A percentile compares a stretch with the other conserved stretches of the same genome.
phyloP scores from a whole-genome alignment of 768 basidiomycete genomes.

The Hypholoma sublateritium region DNA sequence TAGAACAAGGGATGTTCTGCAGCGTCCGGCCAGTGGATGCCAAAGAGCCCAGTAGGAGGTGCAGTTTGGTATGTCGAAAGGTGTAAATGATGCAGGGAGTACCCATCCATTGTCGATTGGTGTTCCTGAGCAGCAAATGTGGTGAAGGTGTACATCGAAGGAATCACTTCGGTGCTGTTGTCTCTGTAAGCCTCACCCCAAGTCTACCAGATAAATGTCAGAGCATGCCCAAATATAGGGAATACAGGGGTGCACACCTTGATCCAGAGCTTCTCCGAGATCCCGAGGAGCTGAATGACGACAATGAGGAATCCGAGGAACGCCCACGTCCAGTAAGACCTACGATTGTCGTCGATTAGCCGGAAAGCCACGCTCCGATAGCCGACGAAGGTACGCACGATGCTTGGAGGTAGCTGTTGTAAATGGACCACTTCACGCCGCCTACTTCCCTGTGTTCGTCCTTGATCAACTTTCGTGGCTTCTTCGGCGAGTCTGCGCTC shows the following conservation, averaged over 20 bases:
- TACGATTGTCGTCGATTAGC: slow-evolving; percentile 17
- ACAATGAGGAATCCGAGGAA: slow-evolving; percentile 51
- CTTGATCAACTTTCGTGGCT: slow-evolving; percentile 71
- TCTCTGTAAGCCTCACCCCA: slow-evolving; percentile 67
- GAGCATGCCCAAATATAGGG: background rate
- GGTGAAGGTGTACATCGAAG: slow-evolving; percentile 31
- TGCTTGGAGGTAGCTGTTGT: slow-evolving; percentile 67
- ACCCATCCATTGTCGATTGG: slow-evolving; percentile 34
- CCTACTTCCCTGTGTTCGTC: slow-evolving; percentile 83
- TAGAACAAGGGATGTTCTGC: slow-evolving; percentile 64
- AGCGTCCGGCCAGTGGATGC: slow-evolving; percentile 43
- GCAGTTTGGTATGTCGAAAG: slow-evolving; percentile 21
- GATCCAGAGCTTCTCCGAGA: slow-evolving; percentile 74
- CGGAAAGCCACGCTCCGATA: too few relatives aligned
- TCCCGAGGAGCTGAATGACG: slow-evolving; percentile 48
- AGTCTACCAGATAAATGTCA: slow-evolving; percentile 33
- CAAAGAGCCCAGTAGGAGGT: slow-evolving; percentile 26
- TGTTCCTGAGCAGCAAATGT: slow-evolving; percentile 38
- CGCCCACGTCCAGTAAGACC: slow-evolving; percentile 69
- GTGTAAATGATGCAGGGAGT: slow-evolving; percentile 24
- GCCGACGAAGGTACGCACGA: slow-evolving; percentile 46
- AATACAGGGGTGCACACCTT: slow-evolving; percentile 40
- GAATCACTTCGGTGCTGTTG: slow-evolving; percentile 8
- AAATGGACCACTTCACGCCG: slow-evolving; percentile 77
- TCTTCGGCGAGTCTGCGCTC: slow-evolving; percentile 43